Evolutionary conservation across 2,329 filamentous ascomycete genomes (phyloP).

Genomic region (Exophiala bonariae): DNA sequence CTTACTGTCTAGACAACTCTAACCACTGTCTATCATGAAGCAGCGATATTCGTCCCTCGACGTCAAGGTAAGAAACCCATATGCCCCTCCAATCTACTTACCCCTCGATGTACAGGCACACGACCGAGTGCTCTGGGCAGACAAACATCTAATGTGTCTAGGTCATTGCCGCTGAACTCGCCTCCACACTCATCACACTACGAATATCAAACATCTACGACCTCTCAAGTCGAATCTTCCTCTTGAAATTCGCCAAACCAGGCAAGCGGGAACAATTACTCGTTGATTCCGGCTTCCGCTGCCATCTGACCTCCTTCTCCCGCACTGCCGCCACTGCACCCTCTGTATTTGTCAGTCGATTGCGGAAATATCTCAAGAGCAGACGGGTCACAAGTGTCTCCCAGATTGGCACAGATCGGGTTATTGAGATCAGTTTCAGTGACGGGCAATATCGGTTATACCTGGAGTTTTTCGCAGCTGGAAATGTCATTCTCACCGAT

Average conservation of each 20-base stretch:
- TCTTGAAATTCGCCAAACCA: conserved; percentile 92
- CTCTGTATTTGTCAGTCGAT: conserved; percentile 77
- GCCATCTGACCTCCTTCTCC: conserved; percentile 87
- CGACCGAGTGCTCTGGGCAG: conserved; percentile 7
- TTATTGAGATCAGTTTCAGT: conserved; percentile 89
- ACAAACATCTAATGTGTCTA: conserved; percentile 38
- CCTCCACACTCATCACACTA: conserved; percentile 70
- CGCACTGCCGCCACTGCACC: conserved; percentile 82
- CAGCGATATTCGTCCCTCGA: conserved; percentile 60
- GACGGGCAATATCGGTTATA: conserved; percentile 86
- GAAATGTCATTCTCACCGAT: conserved; percentile 92
- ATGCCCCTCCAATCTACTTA: neutral
- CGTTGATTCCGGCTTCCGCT: conserved; percentile 93
- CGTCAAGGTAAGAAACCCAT: conserved; percentile 47
- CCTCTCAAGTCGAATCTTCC: conserved; percentile 82
- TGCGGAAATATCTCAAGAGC: conserved; percentile 87
- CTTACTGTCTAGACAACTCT: too few species aligned
- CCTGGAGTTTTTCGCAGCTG: conserved; percentile 93
- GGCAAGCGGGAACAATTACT: conserved; percentile 86
- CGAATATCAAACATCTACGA: conserved; percentile 95
- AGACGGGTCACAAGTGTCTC: conserved; percentile 75
- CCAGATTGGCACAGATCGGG: conserved; percentile 89
- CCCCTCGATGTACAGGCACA: neutral
- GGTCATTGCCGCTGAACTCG: conserved; percentile 94
- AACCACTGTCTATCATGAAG: conserved; percentile 49